Evolutionary conservation across 2,329 filamentous ascomycete species (phyloP).

Genomic region (Fusarium heterosporum): DNA sequence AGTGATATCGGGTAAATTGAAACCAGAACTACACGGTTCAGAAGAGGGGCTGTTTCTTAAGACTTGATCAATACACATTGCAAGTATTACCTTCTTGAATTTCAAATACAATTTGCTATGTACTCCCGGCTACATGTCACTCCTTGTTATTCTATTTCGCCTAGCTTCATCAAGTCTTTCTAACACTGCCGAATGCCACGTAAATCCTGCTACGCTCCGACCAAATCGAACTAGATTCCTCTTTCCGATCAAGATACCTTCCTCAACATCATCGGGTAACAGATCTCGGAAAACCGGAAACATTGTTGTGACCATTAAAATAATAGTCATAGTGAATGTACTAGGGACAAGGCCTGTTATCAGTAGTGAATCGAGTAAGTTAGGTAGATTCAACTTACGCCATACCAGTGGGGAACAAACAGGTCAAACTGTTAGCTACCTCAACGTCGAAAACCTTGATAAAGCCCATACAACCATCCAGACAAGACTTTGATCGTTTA

Average conservation of each 20-base stretch:
- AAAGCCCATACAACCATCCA: slow-evolving; percentile 43
- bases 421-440: slow-evolving; percentile 43
- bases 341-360: rapidly evolving
- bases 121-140: rapidly evolving
- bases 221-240: slow-evolving; percentile 6
- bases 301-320: slow-evolving; percentile 46
- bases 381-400: slow-evolving; percentile 42
- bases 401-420: slow-evolving; percentile 48
- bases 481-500: slow-evolving; percentile 39
- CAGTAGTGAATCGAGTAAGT: rapidly evolving
- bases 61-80: too few relatives aligned
- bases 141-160: neutral
- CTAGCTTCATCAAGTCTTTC: slow-evolving; percentile 1
- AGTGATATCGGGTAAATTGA: too few relatives aligned
- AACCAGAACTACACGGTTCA: too few relatives aligned
- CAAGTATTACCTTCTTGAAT: neutral
- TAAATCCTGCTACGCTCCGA: slow-evolving; percentile 8
- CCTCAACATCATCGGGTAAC: slow-evolving; percentile 6
- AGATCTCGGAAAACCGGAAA: slow-evolving; percentile 1
- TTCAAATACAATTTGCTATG: too few relatives aligned
- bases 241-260: slow-evolving; percentile 3
- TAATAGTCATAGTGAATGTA: slow-evolving; percentile 38
- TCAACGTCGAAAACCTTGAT: slow-evolving; percentile 47
- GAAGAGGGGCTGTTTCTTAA: too few relatives aligned
- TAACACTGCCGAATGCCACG: slow-evolving; percentile 11